Percentiles rank a stretch among this genome's conserved stretches.
Evolutionary conservation across 2,329 filamentous ascomycete genomes (phyloP).

Genomic region (Alternaria panax): DNA sequence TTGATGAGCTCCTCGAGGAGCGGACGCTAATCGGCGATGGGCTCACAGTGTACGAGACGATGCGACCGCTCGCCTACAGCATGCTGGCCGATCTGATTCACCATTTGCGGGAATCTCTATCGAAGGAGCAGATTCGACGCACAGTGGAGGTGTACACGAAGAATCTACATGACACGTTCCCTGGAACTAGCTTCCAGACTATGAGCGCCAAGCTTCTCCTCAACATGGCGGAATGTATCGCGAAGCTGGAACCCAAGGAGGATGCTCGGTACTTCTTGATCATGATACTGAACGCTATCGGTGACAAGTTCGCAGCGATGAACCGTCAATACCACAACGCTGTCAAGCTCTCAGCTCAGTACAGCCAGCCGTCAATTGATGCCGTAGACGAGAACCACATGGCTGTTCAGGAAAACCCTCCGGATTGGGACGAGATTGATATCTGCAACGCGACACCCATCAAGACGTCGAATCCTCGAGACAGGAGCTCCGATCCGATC

Average conservation of each 20-base stretch:
- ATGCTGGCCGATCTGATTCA: constrained; percentile 99
- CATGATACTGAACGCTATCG: constrained; percentile 97
- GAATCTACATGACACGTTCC: constrained; percentile 93
- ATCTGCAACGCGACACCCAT: constrained; percentile 97
- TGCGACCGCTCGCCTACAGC: constrained; percentile 94
- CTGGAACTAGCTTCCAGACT: constrained; percentile 97
- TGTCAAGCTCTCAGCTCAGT: constrained; percentile 85
- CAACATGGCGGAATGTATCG: constrained; percentile 98
- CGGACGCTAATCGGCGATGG: constrained; percentile 94
- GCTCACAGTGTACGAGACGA: constrained; percentile 93
- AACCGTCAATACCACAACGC: constrained; percentile 95
- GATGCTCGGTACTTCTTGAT: constrained; percentile 95
- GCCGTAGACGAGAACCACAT: constrained; percentile 79
- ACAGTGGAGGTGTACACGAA: constrained; percentile 97
- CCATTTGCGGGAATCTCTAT: constrained; percentile 89
- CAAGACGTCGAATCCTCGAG: constrained; percentile 89
- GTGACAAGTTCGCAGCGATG: constrained; percentile 98
- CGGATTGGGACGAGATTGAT: constrained; percentile 97
- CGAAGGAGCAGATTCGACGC: constrained; percentile 88
- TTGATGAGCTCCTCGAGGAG: constrained; percentile 94
- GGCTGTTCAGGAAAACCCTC: constrained; percentile 78
- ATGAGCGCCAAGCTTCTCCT: constrained; percentile 98
- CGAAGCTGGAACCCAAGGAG: constrained; percentile 88
- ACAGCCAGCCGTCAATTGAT: constrained; percentile 70
- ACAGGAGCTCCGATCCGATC: constrained; percentile 88